Evolutionary conservation across 306 rosid species (phyloP), one percentile per base, ranked within the genome.

Genomic region (Abrus pulchellus): DNA sequence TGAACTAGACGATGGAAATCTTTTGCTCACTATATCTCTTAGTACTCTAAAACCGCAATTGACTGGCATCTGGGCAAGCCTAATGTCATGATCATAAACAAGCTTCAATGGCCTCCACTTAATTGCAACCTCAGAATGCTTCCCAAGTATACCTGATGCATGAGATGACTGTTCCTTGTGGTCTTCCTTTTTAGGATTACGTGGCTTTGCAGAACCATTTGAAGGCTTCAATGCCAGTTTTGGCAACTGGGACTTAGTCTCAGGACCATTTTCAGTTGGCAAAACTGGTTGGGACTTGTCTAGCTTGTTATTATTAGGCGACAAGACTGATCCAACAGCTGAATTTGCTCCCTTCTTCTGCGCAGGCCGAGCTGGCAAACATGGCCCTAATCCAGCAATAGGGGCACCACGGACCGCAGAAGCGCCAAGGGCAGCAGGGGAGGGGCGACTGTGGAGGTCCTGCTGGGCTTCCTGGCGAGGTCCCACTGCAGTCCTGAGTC

Each of bases 401-500:
- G 98, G 97, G 4, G 98, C 97, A 54, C 99, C 97, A 20, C 98
- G 92, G 38, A 96, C 98, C 0, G 98, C 98, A 5, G 98, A 96
- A 65, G 99, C 98, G 1, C 99, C 98, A 5, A 96, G 93, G 5
- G 99, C 98, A 80, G 99, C 98, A 68, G 98, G 99, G 5, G 99
- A 96, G 1, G 99, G 99, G n/a, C 97, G 94, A 81, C 99, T 96
- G 80, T 92, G 99, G 56, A 96, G 93, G 67, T 96, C 99, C 91
- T 89, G 98, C 82, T 90, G 97, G 11, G 94, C 94, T 74, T 93
- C 98, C 82, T 87, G 90, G 38, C 93, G 97, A 36, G 91, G 97
- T 14, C 97, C 97, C 74, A 96, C 80, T 0, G 94, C 93, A 2
- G 90, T 77, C 85, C 88, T 85, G 81, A 96, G 83, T 74, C 99